Percentiles rank a stretch among this genome's conserved stretches.
These are phyloP conservation scores for Trametes elegans DNA, from an alignment of 768 basidiomycete species.

Conservation along the genomic window DNA sequence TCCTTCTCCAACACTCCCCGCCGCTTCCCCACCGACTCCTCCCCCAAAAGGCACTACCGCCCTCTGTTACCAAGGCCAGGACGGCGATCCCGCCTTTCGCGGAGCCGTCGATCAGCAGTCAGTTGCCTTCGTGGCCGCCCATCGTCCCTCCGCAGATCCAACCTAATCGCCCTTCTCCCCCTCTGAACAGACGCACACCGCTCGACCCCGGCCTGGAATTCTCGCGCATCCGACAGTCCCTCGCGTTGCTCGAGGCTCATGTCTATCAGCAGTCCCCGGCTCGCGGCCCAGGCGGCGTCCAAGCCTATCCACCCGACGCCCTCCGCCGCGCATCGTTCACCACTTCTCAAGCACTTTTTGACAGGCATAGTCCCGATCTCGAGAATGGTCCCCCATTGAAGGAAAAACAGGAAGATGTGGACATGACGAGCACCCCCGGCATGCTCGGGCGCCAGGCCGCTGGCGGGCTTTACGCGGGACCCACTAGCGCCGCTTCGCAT, in stretches of 20 bases:
- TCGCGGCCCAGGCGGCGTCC: constrained; percentile 15
- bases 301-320: constrained; percentile 22
- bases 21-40: constrained; percentile 8
- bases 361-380: constrained; percentile 54
- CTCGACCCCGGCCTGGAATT: constrained; percentile 65
- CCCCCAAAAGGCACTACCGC: constrained; percentile 66
- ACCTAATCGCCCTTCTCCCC: constrained; percentile 15
- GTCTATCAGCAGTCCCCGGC: constrained; percentile 38
- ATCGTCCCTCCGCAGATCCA: constrained; percentile 19
- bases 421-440: constrained; percentile 47
- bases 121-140: constrained; percentile 28
- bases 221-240: constrained; percentile 63
- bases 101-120: constrained; percentile 55
- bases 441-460: constrained; percentile 64
- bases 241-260: constrained; percentile 64
- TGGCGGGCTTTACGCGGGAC: constrained; percentile 75
- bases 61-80: constrained; percentile 76
- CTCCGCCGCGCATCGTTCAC: constrained; percentile 27
- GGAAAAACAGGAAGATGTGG: constrained; percentile 6
- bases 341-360: constrained; percentile 16
- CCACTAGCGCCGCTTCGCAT: constrained; percentile 73
- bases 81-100: constrained; percentile 45
- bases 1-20: constrained; percentile 7
- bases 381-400: constrained; percentile 44
- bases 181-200: constrained; percentile 34